These are phyloP conservation scores for Butyriboletus loyo DNA, from an alignment of 768 basidiomycete species.

Conservation along the genomic window DNA sequence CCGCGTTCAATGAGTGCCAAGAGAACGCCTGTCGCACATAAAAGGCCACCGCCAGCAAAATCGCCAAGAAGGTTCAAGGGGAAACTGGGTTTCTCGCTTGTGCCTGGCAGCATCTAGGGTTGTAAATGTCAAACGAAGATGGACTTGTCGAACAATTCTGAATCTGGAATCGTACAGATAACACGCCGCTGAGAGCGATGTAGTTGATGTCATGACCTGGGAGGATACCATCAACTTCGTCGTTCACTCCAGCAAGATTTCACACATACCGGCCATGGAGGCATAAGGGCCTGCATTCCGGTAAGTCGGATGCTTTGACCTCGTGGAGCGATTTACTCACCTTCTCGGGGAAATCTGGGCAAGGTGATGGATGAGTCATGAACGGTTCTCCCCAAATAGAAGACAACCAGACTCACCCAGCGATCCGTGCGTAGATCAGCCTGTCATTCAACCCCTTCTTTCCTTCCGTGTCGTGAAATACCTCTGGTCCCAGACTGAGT, in stretches of 20 bases:
- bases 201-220: conserved; percentile 85
- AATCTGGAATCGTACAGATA: conserved; percentile 46
- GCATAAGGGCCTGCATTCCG: conserved; percentile 55
- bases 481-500: conserved; percentile 71
- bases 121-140: not conserved
- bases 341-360: conserved; percentile 58
- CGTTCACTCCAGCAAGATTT: not conserved
- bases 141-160: not conserved
- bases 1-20: conserved; percentile 69
- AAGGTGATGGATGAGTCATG: conserved; percentile 1
- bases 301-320: conserved; percentile 13
- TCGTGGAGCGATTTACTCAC: conserved; percentile 31
- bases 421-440: conserved; percentile 72
- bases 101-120: conserved; percentile 64
- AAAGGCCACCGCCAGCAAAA: conserved; percentile 78
- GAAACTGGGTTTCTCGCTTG: conserved; percentile 58
- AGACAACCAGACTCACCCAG: conserved; percentile 50
- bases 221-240: not conserved
- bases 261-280: conserved; percentile 66
- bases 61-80: conserved; percentile 79
- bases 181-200: conserved; percentile 71
- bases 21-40: conserved; percentile 69
- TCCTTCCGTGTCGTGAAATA: conserved; percentile 55
- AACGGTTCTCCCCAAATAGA: not conserved
- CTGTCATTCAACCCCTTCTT: conserved; percentile 52